These are phyloP conservation scores for Neonectria hederae DNA, from an alignment of 2,329 filamentous ascomycete genomes.

Conservation along the genomic window DNA sequence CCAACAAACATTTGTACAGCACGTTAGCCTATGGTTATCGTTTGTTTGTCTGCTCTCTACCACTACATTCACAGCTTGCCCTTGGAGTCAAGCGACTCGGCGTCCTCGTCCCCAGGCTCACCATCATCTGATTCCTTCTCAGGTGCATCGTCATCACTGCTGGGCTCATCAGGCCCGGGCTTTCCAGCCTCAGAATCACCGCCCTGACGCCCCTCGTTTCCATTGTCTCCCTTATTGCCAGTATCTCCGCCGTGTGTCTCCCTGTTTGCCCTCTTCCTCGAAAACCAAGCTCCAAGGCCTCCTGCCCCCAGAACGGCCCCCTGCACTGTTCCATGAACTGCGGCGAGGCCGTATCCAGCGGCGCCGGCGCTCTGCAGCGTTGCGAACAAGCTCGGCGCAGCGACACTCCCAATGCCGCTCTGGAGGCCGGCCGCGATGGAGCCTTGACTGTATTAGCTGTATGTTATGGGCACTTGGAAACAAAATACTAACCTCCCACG, in stretches of 20 bases:
- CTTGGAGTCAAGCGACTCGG: not conserved
- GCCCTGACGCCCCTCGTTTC: not conserved
- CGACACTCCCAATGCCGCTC: constrained; percentile 42
- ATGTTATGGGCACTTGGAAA: no score
- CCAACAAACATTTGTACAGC: no score
- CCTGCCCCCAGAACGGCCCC: not conserved
- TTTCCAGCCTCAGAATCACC: no score
- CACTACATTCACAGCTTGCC: no score
- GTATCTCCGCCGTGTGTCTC: not conserved
- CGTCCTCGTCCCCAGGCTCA: not conserved
- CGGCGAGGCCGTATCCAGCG: constrained; percentile 41
- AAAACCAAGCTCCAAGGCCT: not conserved
- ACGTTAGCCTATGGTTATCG: no score
- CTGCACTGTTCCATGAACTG: constrained; percentile 34
- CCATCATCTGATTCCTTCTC: not conserved
- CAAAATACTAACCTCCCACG: constrained; percentile 22
- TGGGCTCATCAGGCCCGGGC: no score
- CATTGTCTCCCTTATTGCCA: not conserved
- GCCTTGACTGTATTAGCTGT: constrained; percentile 24
- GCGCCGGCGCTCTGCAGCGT: constrained; percentile 45
- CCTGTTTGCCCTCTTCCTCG: not conserved
- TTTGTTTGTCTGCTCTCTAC: no score
- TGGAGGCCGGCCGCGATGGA: constrained; percentile 38
- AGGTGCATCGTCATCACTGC: not conserved
- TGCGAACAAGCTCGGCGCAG: constrained; percentile 41